These are phyloP conservation scores for Glaciozyma antarctica DNA, from an alignment of 768 basidiomycete genomes.

Conservation along the genomic window DNA sequence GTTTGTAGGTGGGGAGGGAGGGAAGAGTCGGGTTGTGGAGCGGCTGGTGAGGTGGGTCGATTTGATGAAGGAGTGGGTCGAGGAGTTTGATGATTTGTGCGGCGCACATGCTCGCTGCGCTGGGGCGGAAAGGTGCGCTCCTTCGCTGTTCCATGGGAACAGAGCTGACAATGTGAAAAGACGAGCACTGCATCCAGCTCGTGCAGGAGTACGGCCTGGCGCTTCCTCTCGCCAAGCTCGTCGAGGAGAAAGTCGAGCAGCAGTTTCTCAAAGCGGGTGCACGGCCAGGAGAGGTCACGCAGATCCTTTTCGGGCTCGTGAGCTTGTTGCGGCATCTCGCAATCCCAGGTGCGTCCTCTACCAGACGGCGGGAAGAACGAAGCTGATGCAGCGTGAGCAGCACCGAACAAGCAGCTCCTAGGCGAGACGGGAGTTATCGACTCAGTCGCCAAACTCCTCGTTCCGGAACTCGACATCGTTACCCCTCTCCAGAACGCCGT, in stretches of 20 bases:
- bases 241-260: slow-evolving; percentile 54
- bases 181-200: slow-evolving; percentile 44
- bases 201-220: slow-evolving; percentile 50
- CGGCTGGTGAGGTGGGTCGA: slow-evolving; percentile 68
- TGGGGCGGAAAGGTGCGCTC: slow-evolving; percentile 59
- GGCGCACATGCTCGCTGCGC: slow-evolving; percentile 68
- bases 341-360: slow-evolving; percentile 32
- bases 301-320: slow-evolving; percentile 79
- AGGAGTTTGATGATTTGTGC: slow-evolving; percentile 77
- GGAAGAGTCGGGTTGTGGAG: slow-evolving; percentile 51
- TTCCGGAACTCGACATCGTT: slow-evolving; percentile 65
- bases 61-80: slow-evolving; percentile 40
- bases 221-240: slow-evolving; percentile 54
- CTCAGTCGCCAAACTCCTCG: slow-evolving; percentile 57
- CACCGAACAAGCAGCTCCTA: slow-evolving; percentile 53
- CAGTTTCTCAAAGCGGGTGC: slow-evolving; percentile 35
- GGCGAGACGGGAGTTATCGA: slow-evolving; percentile 57
- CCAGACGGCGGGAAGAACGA: background rate
- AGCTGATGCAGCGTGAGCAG: slow-evolving; percentile 40
- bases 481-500: slow-evolving; percentile 79
- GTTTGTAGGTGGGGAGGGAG: slow-evolving; percentile 41
- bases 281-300: slow-evolving; percentile 31
- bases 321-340: slow-evolving; percentile 81
- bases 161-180: slow-evolving; percentile 13
- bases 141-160: background rate